Evolutionary conservation across 495 filamentous ascomycete species (phyloP), one percentile per base, ranked within the genome.

Genomic region (Paragyromitra xinjiangensis): DNA sequence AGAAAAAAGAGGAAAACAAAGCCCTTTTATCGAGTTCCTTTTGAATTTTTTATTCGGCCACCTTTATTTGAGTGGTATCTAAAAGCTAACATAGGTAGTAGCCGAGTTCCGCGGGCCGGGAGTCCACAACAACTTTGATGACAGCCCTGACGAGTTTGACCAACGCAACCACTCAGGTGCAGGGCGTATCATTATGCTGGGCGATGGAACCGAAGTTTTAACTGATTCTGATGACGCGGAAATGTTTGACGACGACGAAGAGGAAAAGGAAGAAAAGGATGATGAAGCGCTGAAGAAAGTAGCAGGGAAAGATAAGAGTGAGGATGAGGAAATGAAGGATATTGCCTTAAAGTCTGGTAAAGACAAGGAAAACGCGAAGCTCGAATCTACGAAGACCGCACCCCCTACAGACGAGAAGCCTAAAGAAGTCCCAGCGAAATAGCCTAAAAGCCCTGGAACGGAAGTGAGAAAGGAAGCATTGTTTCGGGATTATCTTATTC

Each of bases 81-180:
- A 55, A 53, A 51, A 24, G 48, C 75, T 89, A 84, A 87, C 85
- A 85, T 83, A 83, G 84, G 84, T 84, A 84, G 81, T 85, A 99
- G 95, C 95, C 85, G 94, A 98, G 86, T 97, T 97, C 88, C 92
- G 95, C 71, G 95, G 94, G 78, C 95, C 95, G 63, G 92, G 93
- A 65, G 90, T 91, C 51, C 94, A 94, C 83, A 92, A 61, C 45
- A 74, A 93, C 83, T 93, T 92, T 84, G 95, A 97, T 82, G 94
- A 97, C 83, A 94, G 91, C 84, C 91, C 93, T 64, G 94, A 95
- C 85, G 94, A 94, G 69, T 95, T 94, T 87, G 95, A 98, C 81
- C 85, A 92, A 84, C 70, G 88, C 89, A 61, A 61, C 29, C 80
- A 45, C 19, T 53, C 67, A n/a, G 53, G 24, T 34, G 88, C 88